Evolutionary conservation across 495 filamentous ascomycete species (phyloP).

Genomic region (Neurospora sublineolata): DNA sequence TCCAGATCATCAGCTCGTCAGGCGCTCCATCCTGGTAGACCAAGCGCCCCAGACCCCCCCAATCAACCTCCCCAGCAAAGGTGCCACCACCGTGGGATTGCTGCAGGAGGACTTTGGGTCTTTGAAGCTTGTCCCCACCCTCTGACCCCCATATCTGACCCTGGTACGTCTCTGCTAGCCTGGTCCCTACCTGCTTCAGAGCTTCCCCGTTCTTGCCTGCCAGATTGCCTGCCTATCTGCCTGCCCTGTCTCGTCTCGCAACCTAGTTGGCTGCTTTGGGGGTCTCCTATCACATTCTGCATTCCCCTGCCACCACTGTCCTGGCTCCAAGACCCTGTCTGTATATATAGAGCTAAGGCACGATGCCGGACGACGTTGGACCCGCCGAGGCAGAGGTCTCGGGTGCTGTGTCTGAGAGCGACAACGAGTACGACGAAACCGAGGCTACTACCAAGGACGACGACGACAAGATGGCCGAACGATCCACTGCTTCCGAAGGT

Average conservation of each 20-base stretch:
- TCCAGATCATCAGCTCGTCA: constrained; percentile 9
- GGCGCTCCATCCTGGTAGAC: constrained; percentile 8
- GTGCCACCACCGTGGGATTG: constrained; percentile 21
- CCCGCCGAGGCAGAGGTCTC: constrained; percentile 38
- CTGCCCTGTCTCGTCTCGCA: constrained; percentile 10
- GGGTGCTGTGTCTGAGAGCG: constrained; percentile 44
- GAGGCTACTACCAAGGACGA: constrained; percentile 37
- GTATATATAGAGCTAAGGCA: constrained; percentile 38
- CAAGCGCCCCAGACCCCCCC: constrained; percentile 15
- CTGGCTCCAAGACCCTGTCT: constrained; percentile 11
- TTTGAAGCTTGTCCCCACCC: constrained; percentile 6
- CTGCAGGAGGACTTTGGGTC: constrained; percentile 13
- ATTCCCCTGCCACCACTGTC: constrained; percentile 15
- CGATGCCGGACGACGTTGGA: constrained; percentile 35
- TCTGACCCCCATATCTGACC: constrained; percentile 13
- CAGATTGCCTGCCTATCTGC: background rate
- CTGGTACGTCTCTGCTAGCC: constrained; percentile 1
- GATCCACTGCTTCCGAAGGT: constrained; percentile 32
- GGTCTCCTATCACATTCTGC: constrained; percentile 19
- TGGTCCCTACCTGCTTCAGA: background rate
- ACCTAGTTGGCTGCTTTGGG: constrained; percentile 17
- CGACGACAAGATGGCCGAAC: constrained; percentile 49
- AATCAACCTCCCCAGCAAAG: constrained; percentile 15
- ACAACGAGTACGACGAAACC: constrained; percentile 40
- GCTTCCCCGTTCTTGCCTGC: background rate